Evolutionary conservation across 2,329 filamentous ascomycete genomes (phyloP).

Genomic region (Fusarium bulbicola): DNA sequence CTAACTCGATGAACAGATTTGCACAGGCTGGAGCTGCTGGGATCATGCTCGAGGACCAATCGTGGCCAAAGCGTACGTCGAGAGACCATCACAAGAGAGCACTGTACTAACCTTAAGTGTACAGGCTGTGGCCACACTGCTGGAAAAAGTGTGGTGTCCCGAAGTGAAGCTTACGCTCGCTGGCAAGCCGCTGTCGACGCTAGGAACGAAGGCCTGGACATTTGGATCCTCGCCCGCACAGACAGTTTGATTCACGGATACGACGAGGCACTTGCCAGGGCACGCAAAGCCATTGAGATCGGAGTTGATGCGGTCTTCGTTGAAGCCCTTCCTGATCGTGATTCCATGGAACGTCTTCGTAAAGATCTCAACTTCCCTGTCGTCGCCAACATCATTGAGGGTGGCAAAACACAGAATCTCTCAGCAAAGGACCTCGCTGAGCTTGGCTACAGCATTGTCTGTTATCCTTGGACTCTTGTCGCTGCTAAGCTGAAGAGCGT

Average conservation of each 20-base stretch:
- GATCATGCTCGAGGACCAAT: conserved; percentile 58
- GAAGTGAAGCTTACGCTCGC: conserved; percentile 56
- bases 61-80: conserved; percentile 56
- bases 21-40: conserved; percentile 52
- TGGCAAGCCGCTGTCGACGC: conserved; percentile 57
- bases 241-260: conserved; percentile 54
- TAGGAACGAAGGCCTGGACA: conserved; percentile 55
- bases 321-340: conserved; percentile 54
- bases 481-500: conserved; percentile 55
- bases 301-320: conserved; percentile 56
- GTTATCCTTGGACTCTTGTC: conserved; percentile 56
- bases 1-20: conserved; percentile 40
- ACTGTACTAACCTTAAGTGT: neutral
- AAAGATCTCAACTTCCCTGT: conserved; percentile 50
- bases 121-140: conserved; percentile 52
- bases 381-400: conserved; percentile 53
- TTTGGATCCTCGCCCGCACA: conserved; percentile 56
- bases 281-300: conserved; percentile 52
- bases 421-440: conserved; percentile 46
- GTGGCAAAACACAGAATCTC: conserved; percentile 48
- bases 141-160: conserved; percentile 56
- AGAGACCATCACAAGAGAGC: neutral
- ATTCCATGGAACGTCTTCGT: conserved; percentile 51
- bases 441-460: conserved; percentile 53
- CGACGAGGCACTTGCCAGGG: conserved; percentile 55